Conservation (phyloP, 2,329 filamentous ascomycete species). For the Zalaria sp. region DNA sequence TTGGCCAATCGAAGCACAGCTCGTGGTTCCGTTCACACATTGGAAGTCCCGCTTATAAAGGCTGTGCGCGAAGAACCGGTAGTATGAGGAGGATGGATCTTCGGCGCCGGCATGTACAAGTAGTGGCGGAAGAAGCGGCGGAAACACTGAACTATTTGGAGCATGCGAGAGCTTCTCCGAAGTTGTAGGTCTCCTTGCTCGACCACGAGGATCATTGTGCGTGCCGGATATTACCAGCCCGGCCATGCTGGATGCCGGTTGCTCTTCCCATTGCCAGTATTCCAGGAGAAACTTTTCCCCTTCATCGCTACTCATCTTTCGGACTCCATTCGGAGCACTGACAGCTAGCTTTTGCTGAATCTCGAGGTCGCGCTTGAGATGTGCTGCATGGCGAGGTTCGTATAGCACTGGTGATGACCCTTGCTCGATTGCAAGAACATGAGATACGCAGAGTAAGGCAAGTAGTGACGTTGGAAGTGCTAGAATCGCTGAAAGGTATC, state of each 20-base stretch:
- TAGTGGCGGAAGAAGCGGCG: conserved; percentile 37
- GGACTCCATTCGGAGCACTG: conserved; percentile 43
- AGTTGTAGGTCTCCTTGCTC: not conserved
- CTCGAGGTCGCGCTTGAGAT: conserved; percentile 26
- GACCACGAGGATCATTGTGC: not conserved
- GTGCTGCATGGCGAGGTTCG: conserved; percentile 31
- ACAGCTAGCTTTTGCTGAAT: conserved; percentile 23
- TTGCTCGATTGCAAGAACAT: conserved; percentile 13
- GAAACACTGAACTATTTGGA: conserved; percentile 19
- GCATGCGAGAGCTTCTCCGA: conserved; percentile 1
- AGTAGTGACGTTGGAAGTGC: conserved; percentile 14
- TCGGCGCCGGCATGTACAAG: conserved; percentile 28
- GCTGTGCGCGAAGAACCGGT: conserved; percentile 14
- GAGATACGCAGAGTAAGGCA: conserved; percentile 7
- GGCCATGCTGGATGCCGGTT: conserved; percentile 1
- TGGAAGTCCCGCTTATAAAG: conserved; percentile 42
- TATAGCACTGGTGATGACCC: conserved; percentile 31
- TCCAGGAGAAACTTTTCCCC: conserved; percentile 64
- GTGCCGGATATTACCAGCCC: not conserved
- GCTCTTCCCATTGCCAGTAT: conserved; percentile 40
- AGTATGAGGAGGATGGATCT: not conserved
- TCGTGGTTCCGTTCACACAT: conserved; percentile 52
- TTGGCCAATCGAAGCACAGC: conserved; percentile 49
- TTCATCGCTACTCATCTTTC: conserved; percentile 57
- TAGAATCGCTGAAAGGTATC: conserved; percentile 9